Conservation (phyloP, 495 filamentous ascomycete genomes). For the Schizothecium vesticola region DNA sequence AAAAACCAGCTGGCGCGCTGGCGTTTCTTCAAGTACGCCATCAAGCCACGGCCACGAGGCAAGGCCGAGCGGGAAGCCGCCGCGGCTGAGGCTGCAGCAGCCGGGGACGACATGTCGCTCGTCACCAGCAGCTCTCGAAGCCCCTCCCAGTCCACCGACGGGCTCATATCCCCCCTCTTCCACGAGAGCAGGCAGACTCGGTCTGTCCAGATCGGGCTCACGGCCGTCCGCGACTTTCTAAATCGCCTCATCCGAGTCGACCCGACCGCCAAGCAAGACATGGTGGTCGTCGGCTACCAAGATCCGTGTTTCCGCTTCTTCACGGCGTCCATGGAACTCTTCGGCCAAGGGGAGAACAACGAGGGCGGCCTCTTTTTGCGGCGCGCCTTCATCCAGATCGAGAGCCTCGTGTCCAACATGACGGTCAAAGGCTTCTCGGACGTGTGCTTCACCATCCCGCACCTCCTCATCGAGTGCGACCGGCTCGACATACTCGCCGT, state of each 20-base stretch:
- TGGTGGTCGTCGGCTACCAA: slow-evolving; percentile 19
- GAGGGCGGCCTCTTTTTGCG: slow-evolving; percentile 25
- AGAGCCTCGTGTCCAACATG: slow-evolving; percentile 19
- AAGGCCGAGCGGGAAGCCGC: slow-evolving; percentile 6
- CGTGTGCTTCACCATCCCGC: slow-evolving; percentile 26
- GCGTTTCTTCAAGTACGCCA: slow-evolving; percentile 30
- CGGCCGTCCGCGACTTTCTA: slow-evolving; percentile 24
- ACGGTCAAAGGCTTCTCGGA: slow-evolving; percentile 28
- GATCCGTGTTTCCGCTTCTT: slow-evolving; percentile 31
- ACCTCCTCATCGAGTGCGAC: slow-evolving; percentile 21
- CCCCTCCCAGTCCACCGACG: neutral
- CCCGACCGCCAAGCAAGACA: slow-evolving; percentile 12
- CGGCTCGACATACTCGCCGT: slow-evolving; percentile 21
- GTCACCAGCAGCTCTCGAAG: neutral
- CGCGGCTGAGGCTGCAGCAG: neutral
- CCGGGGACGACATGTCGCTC: slow-evolving; percentile 11
- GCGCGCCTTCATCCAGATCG: slow-evolving; percentile 28
- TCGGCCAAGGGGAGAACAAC: slow-evolving; percentile 21
- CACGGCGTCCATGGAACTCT: slow-evolving; percentile 27
- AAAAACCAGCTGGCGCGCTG: slow-evolving; percentile 31
- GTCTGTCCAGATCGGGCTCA: slow-evolving; percentile 20
- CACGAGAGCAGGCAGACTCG: slow-evolving; percentile 16
- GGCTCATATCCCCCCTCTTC: slow-evolving; percentile 7
- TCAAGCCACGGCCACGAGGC: slow-evolving; percentile 20
- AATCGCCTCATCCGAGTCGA: slow-evolving; percentile 22